Evolutionary conservation across 371 early-diverging fungal genomes (phyloP).

Genomic region (Capniomyces stellatus): DNA sequence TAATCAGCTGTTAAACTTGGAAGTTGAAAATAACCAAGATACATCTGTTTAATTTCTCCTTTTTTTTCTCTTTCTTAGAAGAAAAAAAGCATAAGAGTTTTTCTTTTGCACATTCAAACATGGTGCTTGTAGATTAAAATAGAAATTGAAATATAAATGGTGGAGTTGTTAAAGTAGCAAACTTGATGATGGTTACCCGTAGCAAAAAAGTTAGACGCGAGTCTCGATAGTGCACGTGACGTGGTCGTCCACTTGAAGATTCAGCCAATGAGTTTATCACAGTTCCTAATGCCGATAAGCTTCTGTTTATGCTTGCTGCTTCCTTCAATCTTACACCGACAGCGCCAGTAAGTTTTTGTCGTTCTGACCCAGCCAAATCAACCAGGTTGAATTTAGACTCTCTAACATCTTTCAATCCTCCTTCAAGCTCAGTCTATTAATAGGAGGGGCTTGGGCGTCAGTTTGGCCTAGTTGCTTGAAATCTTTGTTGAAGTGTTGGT

Average conservation of each 20-base stretch:
- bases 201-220: constrained; percentile 73
- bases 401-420: constrained; percentile 34
- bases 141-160: too few relatives aligned
- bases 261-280: constrained; percentile 81
- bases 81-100: background rate
- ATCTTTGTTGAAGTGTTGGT: too few relatives aligned
- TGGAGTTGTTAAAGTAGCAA: too few relatives aligned
- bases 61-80: constrained; percentile 1
- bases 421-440: constrained; percentile 20
- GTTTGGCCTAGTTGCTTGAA: too few relatives aligned
- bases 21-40: too few relatives aligned
- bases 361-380: constrained; percentile 86
- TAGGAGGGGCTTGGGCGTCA: too few relatives aligned
- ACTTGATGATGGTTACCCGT: background rate
- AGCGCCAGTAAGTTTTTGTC: constrained; percentile 59
- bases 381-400: constrained; percentile 54
- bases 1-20: constrained; percentile 73
- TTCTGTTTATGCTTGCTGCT: constrained; percentile 76
- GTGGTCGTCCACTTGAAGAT: constrained; percentile 37
- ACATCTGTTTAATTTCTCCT: too few relatives aligned
- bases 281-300: constrained; percentile 71
- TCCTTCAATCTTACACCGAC: constrained; percentile 66
- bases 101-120: too few relatives aligned
- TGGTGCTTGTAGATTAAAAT: too few relatives aligned
- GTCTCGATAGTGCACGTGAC: constrained; percentile 79